These are phyloP conservation scores for Teunomyces funiuensis DNA, from an alignment of 805 yeast species.

Conservation along the genomic window DNA sequence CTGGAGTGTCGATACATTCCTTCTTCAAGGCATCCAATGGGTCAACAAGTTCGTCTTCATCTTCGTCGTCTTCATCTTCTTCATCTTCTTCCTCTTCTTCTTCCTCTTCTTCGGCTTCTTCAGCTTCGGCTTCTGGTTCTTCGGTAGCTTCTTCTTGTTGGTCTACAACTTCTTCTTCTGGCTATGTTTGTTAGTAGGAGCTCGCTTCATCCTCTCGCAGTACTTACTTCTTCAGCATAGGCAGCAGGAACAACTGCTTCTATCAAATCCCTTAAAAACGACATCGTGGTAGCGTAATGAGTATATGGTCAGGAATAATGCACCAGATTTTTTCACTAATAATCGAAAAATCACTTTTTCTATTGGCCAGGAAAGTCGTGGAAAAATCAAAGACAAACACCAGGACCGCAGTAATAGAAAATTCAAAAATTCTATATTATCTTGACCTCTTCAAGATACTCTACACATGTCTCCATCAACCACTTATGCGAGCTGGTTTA, in stretches of 20 bases:
- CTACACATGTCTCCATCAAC: neutral
- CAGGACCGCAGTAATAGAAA: slow-evolving; percentile 4
- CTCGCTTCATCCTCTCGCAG: neutral
- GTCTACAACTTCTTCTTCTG: slow-evolving; percentile 24
- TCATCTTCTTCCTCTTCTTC: slow-evolving; percentile 56
- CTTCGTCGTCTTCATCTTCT: slow-evolving; percentile 65
- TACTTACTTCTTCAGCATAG: slow-evolving; percentile 71
- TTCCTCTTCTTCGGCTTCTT: slow-evolving; percentile 39
- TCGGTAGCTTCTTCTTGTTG: slow-evolving; percentile 20
- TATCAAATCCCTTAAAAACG: slow-evolving; percentile 68
- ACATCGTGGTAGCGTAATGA: slow-evolving; percentile 26
- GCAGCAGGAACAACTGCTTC: slow-evolving; percentile 82
- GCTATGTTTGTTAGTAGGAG: slow-evolving; percentile 22
- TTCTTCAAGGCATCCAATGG: slow-evolving; percentile 39
- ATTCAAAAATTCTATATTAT: too few relatives aligned
- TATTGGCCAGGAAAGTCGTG: slow-evolving; percentile 21
- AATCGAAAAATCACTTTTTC: slow-evolving; percentile 22
- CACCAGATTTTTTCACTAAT: slow-evolving; percentile 7
- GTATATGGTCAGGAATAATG: neutral
- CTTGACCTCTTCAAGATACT: too few relatives aligned
- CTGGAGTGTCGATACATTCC: slow-evolving; percentile 66
- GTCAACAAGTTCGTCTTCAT: slow-evolving; percentile 62
- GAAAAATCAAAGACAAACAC: neutral
- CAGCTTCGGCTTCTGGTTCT: slow-evolving; percentile 35
- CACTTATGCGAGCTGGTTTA: neutral